phyloP scores from a whole-genome alignment of 352 stramenopile species.

The Globisporangium camurandrum region DNA sequence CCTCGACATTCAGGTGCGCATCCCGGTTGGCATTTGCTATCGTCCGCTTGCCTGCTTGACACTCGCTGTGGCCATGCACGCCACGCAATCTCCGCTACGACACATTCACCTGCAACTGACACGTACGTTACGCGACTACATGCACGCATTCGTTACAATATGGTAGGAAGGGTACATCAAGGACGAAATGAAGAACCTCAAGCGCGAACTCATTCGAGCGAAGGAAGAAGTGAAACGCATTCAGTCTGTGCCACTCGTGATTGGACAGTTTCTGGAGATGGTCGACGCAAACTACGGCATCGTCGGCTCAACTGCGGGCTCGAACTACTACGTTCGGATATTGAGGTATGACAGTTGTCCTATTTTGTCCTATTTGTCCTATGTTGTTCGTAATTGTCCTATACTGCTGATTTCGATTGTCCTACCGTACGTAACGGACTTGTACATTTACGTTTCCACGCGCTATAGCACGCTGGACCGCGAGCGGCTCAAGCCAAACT shows the following conservation, averaged over 20 bases:
- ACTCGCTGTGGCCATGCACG: not conserved
- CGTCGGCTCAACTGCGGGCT: constrained; percentile 94
- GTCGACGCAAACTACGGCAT: constrained; percentile 99
- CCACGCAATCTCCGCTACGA: too few species aligned
- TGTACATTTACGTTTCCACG: not conserved
- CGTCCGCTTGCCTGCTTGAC: not conserved
- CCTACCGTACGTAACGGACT: not conserved
- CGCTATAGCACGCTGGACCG: constrained; percentile 91
- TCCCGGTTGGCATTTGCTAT: not conserved
- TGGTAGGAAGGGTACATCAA: constrained; percentile 99
- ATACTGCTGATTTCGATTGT: not conserved
- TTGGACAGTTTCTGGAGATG: constrained; percentile 99
- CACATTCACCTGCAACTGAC: too few species aligned
- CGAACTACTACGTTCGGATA: constrained; percentile 99
- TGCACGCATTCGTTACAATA: too few species aligned
- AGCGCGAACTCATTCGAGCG: constrained; percentile 97
- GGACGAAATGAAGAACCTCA: constrained; percentile 99
- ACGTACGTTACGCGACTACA: too few species aligned
- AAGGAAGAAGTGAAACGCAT: constrained; percentile 99
- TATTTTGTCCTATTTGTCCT: too few species aligned
- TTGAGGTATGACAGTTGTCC: constrained; percentile 35
- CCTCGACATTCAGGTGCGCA: constrained; percentile 63
- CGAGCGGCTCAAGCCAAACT: constrained; percentile 99
- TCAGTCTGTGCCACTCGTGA: constrained; percentile 98
- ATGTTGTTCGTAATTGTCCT: too few species aligned